Base-by-base conservation (phyloP, 1,284 basidiomycete species). In the Moesziomyces antarcticus region DNA sequence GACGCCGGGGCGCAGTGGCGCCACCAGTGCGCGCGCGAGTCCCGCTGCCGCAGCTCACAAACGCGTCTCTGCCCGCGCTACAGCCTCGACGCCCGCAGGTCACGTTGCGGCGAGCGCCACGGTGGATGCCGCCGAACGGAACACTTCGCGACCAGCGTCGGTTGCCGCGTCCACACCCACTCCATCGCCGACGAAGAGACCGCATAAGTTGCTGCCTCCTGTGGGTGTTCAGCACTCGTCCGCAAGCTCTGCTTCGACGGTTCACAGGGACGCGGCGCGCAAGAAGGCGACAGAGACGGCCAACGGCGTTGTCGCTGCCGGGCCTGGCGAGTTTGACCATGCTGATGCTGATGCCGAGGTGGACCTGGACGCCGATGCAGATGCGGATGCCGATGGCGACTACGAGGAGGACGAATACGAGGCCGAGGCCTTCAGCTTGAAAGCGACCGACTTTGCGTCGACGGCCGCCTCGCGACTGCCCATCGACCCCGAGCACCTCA, bases 301-400 rank as follows among this genome's bases (percentile, higher is more conserved):
- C 20, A 14, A 30, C 11, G 8, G 16, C 24, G 9, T 22, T 27
- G 7, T 21, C 50, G 30, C 54, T 3, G 16, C 22, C 18, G 30
- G 16, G 3, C 4, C 42, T 13, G 22, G 20, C 33, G 18, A 35
- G 1, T 30, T 13, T 7, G 52, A 10, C 9, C 30, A 65, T 37
- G 65, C 41, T 18, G 52, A 30, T 35, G 42, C 35, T 22, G 44
- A 24, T 25, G 35, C 46, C 8, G 67, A 54, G 25, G 27, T 43
- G 40, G 56, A 75, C 46, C 61, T 51, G 21, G 65, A 76, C 25
- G 54, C 49, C 5, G 60, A 61, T 40, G 55, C 54, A 5, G 71
- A 76, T 45, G 57, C 54, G 10, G 55, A 70, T 54, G 58, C 73
- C 25, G 67, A 70, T 21, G 70, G 62, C 25, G 62, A 74, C 20